Percentiles rank a stretch among this genome's conserved stretches.
phyloP scores from a whole-genome alignment of 1,139 yeast species.

The Arxiozyma heterogenica region DNA sequence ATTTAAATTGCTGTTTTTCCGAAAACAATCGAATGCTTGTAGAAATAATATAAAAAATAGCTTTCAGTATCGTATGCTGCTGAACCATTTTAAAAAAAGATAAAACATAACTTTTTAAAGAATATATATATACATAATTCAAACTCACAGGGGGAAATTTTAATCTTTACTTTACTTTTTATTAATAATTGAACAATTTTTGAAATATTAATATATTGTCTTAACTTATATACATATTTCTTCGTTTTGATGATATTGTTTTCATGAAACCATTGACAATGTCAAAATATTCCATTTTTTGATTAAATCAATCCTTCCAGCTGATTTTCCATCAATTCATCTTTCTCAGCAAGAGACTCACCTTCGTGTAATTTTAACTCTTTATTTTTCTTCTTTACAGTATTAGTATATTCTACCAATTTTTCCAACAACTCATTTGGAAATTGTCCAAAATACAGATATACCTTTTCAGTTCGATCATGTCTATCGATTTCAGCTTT shows the following conservation, averaged over 20 bases:
- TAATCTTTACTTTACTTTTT: not conserved
- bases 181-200: not conserved
- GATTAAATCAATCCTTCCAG: not conserved
- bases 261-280: not conserved
- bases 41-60: not conserved
- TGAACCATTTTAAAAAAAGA: too few species aligned
- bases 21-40: not conserved
- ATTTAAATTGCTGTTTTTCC: not conserved
- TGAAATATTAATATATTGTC: too few species aligned
- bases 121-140: not conserved
- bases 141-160: not conserved
- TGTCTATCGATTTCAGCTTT: constrained; percentile 88
- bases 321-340: constrained; percentile 2
- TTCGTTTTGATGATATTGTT: not conserved
- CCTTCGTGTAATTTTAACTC: not conserved
- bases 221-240: too few species aligned
- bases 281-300: not conserved
- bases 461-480: constrained; percentile 94
- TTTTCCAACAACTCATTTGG: constrained; percentile 75
- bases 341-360: not conserved
- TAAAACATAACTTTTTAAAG: too few species aligned
- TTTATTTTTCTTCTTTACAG: not conserved
- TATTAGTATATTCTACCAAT: constrained; percentile 5
- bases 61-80: not conserved
- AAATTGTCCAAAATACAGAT: constrained; percentile 82